phyloP scores from a whole-genome alignment of 75 land plant genomes.

The Selaginella moellendorffii region DNA sequence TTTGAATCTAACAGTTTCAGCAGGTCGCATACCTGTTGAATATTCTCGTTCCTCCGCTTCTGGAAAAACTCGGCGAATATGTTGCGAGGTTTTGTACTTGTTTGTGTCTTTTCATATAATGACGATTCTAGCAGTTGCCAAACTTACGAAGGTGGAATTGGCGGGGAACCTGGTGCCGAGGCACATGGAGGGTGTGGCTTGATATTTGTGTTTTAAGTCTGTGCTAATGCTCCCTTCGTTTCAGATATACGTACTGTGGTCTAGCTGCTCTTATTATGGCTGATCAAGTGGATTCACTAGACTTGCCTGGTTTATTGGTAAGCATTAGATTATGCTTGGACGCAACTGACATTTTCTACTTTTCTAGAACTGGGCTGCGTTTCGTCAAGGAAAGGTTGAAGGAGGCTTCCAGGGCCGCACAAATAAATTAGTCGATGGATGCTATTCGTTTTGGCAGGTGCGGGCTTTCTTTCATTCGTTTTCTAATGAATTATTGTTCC shows the following conservation, averaged over 20 bases:
- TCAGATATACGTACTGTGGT: constrained; percentile 91
- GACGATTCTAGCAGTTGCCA: constrained; percentile 75
- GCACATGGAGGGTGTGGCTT: constrained; percentile 95
- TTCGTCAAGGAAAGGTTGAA: constrained; percentile 76
- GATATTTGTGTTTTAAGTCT: not conserved
- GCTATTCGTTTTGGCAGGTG: constrained; percentile 99
- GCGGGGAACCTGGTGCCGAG: constrained; percentile 95
- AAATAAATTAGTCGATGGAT: constrained; percentile 93
- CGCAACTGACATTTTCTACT: no score
- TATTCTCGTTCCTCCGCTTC: constrained; percentile 51
- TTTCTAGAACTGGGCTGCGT: constrained; percentile 85
- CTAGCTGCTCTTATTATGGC: constrained; percentile 75
- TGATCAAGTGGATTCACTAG: constrained; percentile 55
- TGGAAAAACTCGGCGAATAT: constrained; percentile 44
- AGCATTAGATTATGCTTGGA: constrained; percentile 15
- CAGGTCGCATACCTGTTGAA: constrained; percentile 77
- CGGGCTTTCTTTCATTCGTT: no score
- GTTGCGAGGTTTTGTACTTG: constrained; percentile 17
- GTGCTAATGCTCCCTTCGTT: constrained; percentile 9
- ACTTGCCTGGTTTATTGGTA: constrained; percentile 59
- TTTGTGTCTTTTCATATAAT: not conserved
- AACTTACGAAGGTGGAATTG: constrained; percentile 97
- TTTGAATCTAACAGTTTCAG: not conserved
- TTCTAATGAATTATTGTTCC: no score
- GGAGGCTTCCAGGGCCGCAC: constrained; percentile 93